Evolutionary conservation across 139 green algal genomes (phyloP).

Genomic region (Micromonas pusilla): DNA sequence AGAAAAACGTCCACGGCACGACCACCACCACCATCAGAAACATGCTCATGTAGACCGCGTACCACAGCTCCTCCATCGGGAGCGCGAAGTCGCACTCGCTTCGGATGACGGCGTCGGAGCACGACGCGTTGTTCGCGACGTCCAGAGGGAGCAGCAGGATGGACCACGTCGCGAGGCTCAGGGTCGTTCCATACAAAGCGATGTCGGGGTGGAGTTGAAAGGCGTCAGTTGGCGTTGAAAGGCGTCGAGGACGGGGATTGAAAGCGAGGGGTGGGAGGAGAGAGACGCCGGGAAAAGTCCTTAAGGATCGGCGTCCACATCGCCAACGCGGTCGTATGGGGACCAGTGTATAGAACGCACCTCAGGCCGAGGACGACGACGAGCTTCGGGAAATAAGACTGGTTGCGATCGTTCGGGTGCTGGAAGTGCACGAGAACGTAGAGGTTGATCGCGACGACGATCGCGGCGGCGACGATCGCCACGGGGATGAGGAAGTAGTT

Average conservation of each 20-base stretch:
- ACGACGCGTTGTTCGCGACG: constrained; percentile 80
- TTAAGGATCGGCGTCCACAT: too few relatives aligned
- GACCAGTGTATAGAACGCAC: too few relatives aligned
- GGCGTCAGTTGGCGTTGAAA: too few relatives aligned
- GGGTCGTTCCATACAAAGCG: constrained; percentile 58
- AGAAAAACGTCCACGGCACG: constrained; percentile 93
- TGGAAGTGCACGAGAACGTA: constrained; percentile 88
- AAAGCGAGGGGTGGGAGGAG: neutral
- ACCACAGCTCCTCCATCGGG: constrained; percentile 85
- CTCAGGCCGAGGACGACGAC: constrained; percentile 58
- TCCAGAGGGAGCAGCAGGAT: constrained; percentile 92
- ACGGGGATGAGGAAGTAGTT: constrained; percentile 17
- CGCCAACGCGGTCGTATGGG: too few relatives aligned
- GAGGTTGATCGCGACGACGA: constrained; percentile 60
- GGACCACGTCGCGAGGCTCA: constrained; percentile 75
- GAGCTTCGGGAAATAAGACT: constrained; percentile 88
- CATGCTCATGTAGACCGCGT: constrained; percentile 71
- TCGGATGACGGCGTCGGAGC: constrained; percentile 51
- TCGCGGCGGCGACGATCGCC: neutral
- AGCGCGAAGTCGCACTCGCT: constrained; percentile 72
- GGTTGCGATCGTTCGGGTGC: constrained; percentile 92
- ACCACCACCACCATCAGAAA: constrained; percentile 71
- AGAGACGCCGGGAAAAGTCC: neutral
- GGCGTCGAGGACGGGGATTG: too few relatives aligned
- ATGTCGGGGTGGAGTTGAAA: too few relatives aligned